Conservation (phyloP, 495 filamentous ascomycete genomes). For the Hypoxylon subgilvum region DNA sequence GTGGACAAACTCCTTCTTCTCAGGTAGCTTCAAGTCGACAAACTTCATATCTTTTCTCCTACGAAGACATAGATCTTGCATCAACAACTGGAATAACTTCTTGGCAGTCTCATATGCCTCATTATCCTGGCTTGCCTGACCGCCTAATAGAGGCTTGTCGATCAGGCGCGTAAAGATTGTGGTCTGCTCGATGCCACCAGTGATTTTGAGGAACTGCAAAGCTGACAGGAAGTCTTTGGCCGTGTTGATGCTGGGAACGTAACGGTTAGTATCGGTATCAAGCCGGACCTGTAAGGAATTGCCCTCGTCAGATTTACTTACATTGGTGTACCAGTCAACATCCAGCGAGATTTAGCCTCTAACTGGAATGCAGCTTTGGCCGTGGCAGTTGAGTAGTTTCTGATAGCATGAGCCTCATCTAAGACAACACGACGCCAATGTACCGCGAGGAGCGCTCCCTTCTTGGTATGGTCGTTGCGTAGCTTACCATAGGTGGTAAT, state of each 20-base stretch:
- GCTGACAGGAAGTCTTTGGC: conserved; percentile 85
- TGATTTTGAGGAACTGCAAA: conserved; percentile 76
- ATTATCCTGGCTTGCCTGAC: conserved; percentile 53
- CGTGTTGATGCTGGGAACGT: conserved; percentile 62
- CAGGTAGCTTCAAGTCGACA: conserved; percentile 79
- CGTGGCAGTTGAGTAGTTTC: conserved; percentile 75
- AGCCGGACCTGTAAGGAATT: background rate
- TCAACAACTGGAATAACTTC: conserved; percentile 73
- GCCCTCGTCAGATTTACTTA: conserved; percentile 29
- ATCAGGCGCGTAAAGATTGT: conserved; percentile 78
- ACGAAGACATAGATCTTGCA: conserved; percentile 81
- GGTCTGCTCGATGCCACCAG: conserved; percentile 76
- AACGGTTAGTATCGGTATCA: conserved; percentile 22
- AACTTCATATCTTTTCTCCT: conserved; percentile 91
- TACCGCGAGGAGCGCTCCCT: conserved; percentile 64
- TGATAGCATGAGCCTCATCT: conserved; percentile 87
- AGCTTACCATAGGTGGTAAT: conserved; percentile 81
- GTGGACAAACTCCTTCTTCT: conserved; percentile 81
- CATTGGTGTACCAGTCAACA: conserved; percentile 81
- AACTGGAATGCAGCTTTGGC: conserved; percentile 71
- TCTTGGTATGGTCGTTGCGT: conserved; percentile 45
- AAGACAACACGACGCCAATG: conserved; percentile 83
- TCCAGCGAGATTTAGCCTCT: conserved; percentile 77
- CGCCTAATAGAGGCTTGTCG: conserved; percentile 69
- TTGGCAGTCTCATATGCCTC: conserved; percentile 47